Conservation (phyloP, 768 basidiomycete genomes). For the Suillus discolor region DNA sequence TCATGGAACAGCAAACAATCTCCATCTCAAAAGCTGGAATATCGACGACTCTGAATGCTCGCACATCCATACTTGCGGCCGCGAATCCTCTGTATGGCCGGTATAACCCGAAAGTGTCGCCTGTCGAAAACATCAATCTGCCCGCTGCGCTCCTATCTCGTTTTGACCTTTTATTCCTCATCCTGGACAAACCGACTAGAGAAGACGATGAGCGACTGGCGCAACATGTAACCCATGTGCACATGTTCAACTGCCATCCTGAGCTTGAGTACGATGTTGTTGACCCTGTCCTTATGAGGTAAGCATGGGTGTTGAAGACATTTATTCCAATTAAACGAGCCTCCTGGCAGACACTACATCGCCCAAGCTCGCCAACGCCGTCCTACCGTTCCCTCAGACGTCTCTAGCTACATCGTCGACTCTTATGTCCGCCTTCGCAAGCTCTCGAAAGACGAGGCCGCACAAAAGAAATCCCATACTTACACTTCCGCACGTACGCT, state of each 20-base stretch:
- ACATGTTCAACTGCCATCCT: slow-evolving; percentile 94
- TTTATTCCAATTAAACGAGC: slow-evolving; percentile 12
- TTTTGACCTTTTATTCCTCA: slow-evolving; percentile 95
- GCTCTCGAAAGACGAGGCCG: slow-evolving; percentile 87
- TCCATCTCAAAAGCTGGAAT: slow-evolving; percentile 99
- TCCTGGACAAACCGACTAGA: slow-evolving; percentile 91
- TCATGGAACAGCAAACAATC: slow-evolving; percentile 99
- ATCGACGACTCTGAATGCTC: slow-evolving; percentile 95
- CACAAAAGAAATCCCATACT: slow-evolving; percentile 84
- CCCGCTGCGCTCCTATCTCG: slow-evolving; percentile 95
- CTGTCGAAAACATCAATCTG: slow-evolving; percentile 98
- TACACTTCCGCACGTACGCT: slow-evolving; percentile 97
- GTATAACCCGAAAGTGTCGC: slow-evolving; percentile 97
- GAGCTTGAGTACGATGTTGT: slow-evolving; percentile 82
- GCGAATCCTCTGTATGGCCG: slow-evolving; percentile 98
- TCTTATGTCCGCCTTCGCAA: slow-evolving; percentile 96
- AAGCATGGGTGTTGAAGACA: slow-evolving; percentile 16
- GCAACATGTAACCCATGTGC: slow-evolving; percentile 96
- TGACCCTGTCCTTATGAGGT: slow-evolving; percentile 90
- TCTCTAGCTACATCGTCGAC: slow-evolving; percentile 92
- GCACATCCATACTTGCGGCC: slow-evolving; percentile 96
- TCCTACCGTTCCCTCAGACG: slow-evolving; percentile 85
- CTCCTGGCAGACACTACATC: slow-evolving; percentile 80
- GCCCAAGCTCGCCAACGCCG: slow-evolving; percentile 86
- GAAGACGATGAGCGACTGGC: slow-evolving; percentile 97